Conservation (phyloP, 208 protist genomes). For the Trypanosoma cruzi region DNA sequence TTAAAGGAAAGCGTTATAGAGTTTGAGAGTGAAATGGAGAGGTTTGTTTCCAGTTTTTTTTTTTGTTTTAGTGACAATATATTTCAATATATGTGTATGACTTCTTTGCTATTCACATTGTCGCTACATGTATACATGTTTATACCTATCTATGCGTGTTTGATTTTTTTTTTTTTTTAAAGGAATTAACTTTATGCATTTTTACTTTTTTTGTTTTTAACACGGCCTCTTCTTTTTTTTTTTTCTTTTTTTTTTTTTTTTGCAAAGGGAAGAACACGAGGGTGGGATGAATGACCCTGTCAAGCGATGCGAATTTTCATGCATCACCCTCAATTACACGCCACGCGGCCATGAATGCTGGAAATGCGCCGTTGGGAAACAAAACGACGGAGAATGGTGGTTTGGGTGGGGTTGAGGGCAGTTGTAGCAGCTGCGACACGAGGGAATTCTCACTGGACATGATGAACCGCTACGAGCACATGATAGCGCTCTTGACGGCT, state of each 20-base stretch:
- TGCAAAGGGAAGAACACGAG: not conserved
- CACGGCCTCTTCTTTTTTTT: not conserved
- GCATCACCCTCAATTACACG: not conserved
- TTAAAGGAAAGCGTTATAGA: too few species aligned
- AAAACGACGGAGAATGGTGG: too few species aligned
- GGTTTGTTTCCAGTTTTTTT: too few species aligned
- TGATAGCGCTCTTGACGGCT: slow-evolving; percentile 47
- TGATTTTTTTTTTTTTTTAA: not conserved
- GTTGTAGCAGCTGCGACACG: not conserved
- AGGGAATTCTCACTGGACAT: not conserved
- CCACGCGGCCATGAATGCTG: not conserved
- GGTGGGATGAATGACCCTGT: slow-evolving; percentile 1
- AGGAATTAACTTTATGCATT: not conserved
- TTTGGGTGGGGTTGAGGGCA: not conserved
- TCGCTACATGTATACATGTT: too few species aligned
- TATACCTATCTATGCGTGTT: too few species aligned
- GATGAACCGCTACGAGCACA: slow-evolving; percentile 36
- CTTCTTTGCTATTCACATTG: too few species aligned
- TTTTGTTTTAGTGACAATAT: too few species aligned
- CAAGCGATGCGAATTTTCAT: not conserved
- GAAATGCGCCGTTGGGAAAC: not conserved
- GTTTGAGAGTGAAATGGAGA: too few species aligned
- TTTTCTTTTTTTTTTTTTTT: not conserved
- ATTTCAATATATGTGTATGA: too few species aligned
- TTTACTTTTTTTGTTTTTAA: not conserved